These are phyloP conservation scores for Begonia masoniana DNA, from an alignment of 306 rosid genomes.

Conservation along the genomic window DNA sequence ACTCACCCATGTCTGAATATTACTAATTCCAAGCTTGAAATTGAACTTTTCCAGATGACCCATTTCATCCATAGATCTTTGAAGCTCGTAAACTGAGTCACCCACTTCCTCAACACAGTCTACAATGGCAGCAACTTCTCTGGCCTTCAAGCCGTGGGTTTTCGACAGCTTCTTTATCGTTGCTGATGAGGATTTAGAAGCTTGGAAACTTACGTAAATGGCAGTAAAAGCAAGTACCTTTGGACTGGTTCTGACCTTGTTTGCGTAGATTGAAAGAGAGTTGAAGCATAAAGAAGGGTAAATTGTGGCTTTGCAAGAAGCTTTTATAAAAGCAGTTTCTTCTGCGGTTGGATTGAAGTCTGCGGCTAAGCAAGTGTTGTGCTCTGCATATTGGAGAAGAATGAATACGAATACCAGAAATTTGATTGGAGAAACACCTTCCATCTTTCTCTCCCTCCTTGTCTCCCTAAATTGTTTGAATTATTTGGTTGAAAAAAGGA, in stretches of 20 bases:
- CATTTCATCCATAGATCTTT: slow-evolving; percentile 11
- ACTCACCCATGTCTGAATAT: slow-evolving; percentile 35
- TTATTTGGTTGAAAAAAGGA: not conserved
- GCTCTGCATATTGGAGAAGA: slow-evolving; percentile 5
- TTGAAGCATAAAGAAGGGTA: slow-evolving; percentile 25
- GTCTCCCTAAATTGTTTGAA: not conserved
- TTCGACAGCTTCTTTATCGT: slow-evolving; percentile 11
- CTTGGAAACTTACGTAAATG: slow-evolving; percentile 17
- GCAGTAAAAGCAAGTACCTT: slow-evolving; percentile 22
- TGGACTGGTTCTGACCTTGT: slow-evolving; percentile 22
- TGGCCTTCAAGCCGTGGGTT: slow-evolving; percentile 15
- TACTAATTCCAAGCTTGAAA: slow-evolving; percentile 15
- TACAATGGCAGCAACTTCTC: slow-evolving; percentile 11
- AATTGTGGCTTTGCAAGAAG: slow-evolving; percentile 20
- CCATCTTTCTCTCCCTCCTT: slow-evolving; percentile 4
- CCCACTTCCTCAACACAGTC: slow-evolving; percentile 26
- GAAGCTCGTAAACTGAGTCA: slow-evolving; percentile 23
- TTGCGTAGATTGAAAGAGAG: slow-evolving; percentile 24
- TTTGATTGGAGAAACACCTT: slow-evolving; percentile 6
- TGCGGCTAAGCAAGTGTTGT: slow-evolving; percentile 1
- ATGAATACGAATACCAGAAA: slow-evolving; percentile 4
- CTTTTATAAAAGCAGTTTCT: slow-evolving; percentile 18
- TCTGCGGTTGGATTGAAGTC: slow-evolving; percentile 2
- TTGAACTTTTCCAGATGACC: slow-evolving; percentile 2
- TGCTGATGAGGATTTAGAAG: slow-evolving; percentile 6